Evolutionary conservation across 371 early-diverging fungal species (phyloP), one percentile per base, ranked within the genome.

Genomic region (Apophysomyces ossiformis): DNA sequence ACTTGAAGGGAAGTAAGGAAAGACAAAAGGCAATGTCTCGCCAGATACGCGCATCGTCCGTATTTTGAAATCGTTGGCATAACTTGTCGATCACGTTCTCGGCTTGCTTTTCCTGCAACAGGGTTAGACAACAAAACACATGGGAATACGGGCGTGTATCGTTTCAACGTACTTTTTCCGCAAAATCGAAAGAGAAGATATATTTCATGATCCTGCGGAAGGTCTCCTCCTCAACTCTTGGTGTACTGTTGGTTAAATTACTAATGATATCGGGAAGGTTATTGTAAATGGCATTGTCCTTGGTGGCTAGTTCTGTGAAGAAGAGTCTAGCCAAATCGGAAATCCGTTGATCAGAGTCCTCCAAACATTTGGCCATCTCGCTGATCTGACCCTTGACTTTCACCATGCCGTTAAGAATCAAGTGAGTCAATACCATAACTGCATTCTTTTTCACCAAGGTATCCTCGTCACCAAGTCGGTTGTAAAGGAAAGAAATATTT

Each of bases 241-340:
- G 74, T 18, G 79, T 79, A 12, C 81, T 79, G 38, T 77, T 84
- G 37, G 91, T 90, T 63, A 98, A 79, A 67, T 92, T 94, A 69
- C 93, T 92, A 67, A 98, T 95, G 58, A 98, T 98, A 76, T 99
- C 99, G 1, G 97, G 96, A 69, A 99, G 78, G 75, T 97, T 96
- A 83, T 98, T 99, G 83, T 97, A 98, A 18, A 99, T 91, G 7
- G 97, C 95, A 76, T 97, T 96, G 73, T 98, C 99, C 75, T 99
- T 99, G 47, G 92, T 88, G 0, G 96, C 88, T 62, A 98, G 77
- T 73, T 99, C 99, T 8, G 94, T 90, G 74, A 99, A 98, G 86
- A 99, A 98, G 57, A 96, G 83, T 41, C 92, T 93, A 1, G 97
- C 93, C 61, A 98, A 83, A 67, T 96, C 95, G 9, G 91, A 87